Base-by-base conservation (phyloP, 176 grass and related monocot genomes). In the Carex littledalei region DNA sequence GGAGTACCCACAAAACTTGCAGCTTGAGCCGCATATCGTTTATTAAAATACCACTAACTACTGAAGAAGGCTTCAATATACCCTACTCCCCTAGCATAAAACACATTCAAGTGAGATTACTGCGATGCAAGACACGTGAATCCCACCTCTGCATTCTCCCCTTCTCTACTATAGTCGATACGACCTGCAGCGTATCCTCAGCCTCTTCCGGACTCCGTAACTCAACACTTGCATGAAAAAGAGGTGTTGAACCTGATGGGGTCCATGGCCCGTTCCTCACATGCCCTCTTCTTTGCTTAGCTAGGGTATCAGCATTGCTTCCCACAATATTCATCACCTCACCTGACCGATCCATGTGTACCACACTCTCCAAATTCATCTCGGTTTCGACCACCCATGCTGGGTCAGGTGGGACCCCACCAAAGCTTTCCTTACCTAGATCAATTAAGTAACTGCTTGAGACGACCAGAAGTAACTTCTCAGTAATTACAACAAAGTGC, bases 321-420 rank as follows among this genome's bases (percentile, higher is more conserved):
- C 92, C 92, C 57, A 98, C 95, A 72, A 98, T 93, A 73, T 98
- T 94, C 39, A 98, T 89, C 56, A 93, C 85, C 81, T 93, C 91
- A 64, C 82, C 84, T 82, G 86, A 86, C 56, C 93, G 89, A 80
- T 98, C 95, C 73, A 98, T 87, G 86, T 94, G 95, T 87, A 98
- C 88, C 55, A 98, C 66, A 60, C 89, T 89, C 85, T 94, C 86
- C 66, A 98, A 90, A 67, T 80, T 85, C 92, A 98, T 93, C 77
- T 94, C 84, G 2, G 82, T 98, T 88, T 89, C 91, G 50, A 98
- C 85, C 37, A 57, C 85, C 95, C 95, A 98, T 81, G 77, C 86
- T 71, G 91, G 89, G 63, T 94, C 88, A 35, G 91, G 85, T 72
- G 95, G 95, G 83, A 93, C 89, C 79, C 95, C 92, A 37, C 59